Conservation (phyloP, 2,329 filamentous ascomycete genomes). For the Xylariaceae sp. region DNA sequence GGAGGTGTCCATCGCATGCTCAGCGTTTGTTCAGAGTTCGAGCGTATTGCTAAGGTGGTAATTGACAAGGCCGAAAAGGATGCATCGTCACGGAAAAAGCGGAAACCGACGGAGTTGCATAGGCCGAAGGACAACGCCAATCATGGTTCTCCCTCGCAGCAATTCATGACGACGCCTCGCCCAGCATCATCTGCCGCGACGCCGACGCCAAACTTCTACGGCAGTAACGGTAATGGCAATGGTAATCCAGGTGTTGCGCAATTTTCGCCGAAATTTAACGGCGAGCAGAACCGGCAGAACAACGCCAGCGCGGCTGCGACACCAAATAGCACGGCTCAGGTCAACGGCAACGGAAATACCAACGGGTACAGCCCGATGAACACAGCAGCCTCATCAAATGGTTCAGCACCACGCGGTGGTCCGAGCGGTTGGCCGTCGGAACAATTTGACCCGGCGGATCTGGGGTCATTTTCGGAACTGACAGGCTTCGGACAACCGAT, state of each 20-base stretch:
- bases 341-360: slow-evolving; percentile 35
- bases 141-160: slow-evolving; percentile 28
- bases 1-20: slow-evolving; percentile 94
- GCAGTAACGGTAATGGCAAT: slow-evolving; percentile 43
- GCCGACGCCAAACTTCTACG: slow-evolving; percentile 28
- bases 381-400: slow-evolving; percentile 46
- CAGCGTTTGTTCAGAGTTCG: slow-evolving; percentile 93
- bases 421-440: slow-evolving; percentile 55
- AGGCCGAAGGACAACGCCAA: slow-evolving; percentile 29
- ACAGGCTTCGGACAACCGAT: slow-evolving; percentile 50
- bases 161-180: slow-evolving; percentile 22
- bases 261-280: slow-evolving; percentile 44
- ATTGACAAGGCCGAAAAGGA: slow-evolving; percentile 93
- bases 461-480: slow-evolving; percentile 54
- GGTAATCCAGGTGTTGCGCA: slow-evolving; percentile 35
- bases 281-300: slow-evolving; percentile 41
- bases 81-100: slow-evolving; percentile 78
- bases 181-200: slow-evolving; percentile 37
- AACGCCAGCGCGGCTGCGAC: slow-evolving; percentile 23
- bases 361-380: slow-evolving; percentile 50
- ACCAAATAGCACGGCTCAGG: slow-evolving; percentile 19
- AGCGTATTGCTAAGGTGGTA: slow-evolving; percentile 88
- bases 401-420: slow-evolving; percentile 53
- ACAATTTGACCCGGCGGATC: slow-evolving; percentile 52
- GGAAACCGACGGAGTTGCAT: slow-evolving; percentile 61